phyloP scores from a whole-genome alignment of 78 protist species.

The Dictyostelium intermedium region DNA sequence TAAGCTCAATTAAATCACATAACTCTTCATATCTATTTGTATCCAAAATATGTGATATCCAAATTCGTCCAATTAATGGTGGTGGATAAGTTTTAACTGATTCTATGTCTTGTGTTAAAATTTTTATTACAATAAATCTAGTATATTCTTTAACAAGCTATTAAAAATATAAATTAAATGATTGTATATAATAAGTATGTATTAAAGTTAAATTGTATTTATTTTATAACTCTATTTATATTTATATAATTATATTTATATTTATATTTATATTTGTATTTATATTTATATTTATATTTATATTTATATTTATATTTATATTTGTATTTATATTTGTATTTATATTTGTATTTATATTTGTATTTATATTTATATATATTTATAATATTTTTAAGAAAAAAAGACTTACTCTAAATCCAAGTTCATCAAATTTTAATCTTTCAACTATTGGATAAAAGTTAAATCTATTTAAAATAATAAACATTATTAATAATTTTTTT shows the following conservation, averaged over 20 bases:
- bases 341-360: too few species aligned
- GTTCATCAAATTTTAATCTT: not conserved
- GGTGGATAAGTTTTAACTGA: slow-evolving; percentile 2
- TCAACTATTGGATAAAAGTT: not conserved
- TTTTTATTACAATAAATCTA: not conserved
- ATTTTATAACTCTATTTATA: too few species aligned
- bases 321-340: too few species aligned
- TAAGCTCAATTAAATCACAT: not conserved
- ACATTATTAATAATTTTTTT: too few species aligned
- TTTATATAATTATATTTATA: too few species aligned
- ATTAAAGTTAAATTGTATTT: not conserved
- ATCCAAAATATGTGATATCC: slow-evolving; percentile 5
- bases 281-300: too few species aligned
- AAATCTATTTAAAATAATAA: not conserved
- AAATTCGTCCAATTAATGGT: not conserved
- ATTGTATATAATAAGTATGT: not conserved
- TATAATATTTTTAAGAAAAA: too few species aligned
- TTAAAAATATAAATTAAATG: not conserved
- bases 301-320: too few species aligned
- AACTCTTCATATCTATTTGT: slow-evolving; percentile 2
- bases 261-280: too few species aligned
- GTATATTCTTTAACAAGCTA: slow-evolving; percentile 11
- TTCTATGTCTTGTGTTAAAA: not conserved
- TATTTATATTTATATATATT: too few species aligned
- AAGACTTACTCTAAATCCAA: not conserved